Evolutionary conservation across 805 yeast species (phyloP).

Genomic region (Blastobotrys terrestris): DNA sequence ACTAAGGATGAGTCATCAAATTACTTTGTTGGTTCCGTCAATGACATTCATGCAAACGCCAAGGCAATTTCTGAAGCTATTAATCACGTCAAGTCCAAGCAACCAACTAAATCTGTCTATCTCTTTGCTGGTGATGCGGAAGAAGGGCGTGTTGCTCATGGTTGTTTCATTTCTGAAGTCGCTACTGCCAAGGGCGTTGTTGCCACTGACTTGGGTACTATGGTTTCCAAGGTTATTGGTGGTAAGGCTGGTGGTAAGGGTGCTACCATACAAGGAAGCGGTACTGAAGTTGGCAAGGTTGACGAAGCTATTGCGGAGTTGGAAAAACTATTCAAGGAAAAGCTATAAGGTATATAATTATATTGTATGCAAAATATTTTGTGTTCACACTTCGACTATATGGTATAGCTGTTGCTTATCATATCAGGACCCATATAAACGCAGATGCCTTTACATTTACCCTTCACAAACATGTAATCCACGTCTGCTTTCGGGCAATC

Average conservation of each 20-base stretch:
- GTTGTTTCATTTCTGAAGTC: constrained; percentile 75
- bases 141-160: constrained; percentile 81
- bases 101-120: constrained; percentile 69
- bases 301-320: constrained; percentile 70
- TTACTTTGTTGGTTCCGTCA: constrained; percentile 59
- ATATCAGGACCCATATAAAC: constrained; percentile 14
- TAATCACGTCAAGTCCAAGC: constrained; percentile 70
- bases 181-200: constrained; percentile 70
- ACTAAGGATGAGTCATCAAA: constrained; percentile 45
- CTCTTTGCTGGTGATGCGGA: constrained; percentile 62
- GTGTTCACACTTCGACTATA: no score
- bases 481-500: constrained; percentile 6
- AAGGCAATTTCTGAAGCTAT: constrained; percentile 94
- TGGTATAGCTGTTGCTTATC: background rate
- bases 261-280: constrained; percentile 94
- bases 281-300: constrained; percentile 68
- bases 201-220: constrained; percentile 57
- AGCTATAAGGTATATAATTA: background rate
- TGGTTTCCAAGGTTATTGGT: constrained; percentile 71
- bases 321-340: constrained; percentile 31
- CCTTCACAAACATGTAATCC: constrained; percentile 16
- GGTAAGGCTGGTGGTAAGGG: constrained; percentile 99
- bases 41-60: constrained; percentile 68
- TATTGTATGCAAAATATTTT: no score
- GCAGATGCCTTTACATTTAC: constrained; percentile 15